Evolutionary conservation across 495 filamentous ascomycete genomes (phyloP), one percentile per base, ranked within the genome.

Genomic region (Neurospora tetrasperma): DNA sequence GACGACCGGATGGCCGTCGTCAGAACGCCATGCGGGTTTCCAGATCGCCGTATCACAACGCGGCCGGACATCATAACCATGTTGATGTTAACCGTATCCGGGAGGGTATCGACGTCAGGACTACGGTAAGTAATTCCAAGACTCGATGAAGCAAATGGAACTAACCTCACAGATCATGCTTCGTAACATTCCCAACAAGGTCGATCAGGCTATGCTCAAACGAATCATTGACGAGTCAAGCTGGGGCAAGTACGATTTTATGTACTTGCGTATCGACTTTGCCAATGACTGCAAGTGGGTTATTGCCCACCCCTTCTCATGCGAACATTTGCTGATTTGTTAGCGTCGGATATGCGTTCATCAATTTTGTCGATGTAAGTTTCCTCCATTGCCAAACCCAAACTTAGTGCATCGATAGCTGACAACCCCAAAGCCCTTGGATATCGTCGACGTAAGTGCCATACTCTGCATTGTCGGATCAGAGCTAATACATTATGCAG

Each of bases 341-440:
- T 74, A 98, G 94, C 81, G 96, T 99, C 72, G 96, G 96, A 72
- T 99, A 99, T 85, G 96, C 94, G 0, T 99, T 99, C 83, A 93
- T 99, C 81, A 98, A 99, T 79, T 97, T 99, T 77, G 88, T 88
- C 66, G 89, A 93, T 80, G 91, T 94, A 77, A 87, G 89, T 84
- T 5, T 18, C n/a, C 41, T 39, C 68, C 35, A 0, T 35, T 38
- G 11, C 18, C 5, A 27, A 41, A 41, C 38, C 18, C 6, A 27
- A 41, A 41, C 38, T 48, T 59, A 9, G 5, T 66, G 39, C 9
- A 42, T 42, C 38, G 42, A 72, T 38, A 69, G 18, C 80, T 85
- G 75, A 89, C 77, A 12, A 39, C 48, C 12, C 69, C 39, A 4
- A 70, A 93, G 90, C 89, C 91, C 5, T 82, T 89, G 71, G 89